These are phyloP conservation scores for Capsaspora owczarzaki DNA, from an alignment of 78 protist genomes.

Conservation along the genomic window DNA sequence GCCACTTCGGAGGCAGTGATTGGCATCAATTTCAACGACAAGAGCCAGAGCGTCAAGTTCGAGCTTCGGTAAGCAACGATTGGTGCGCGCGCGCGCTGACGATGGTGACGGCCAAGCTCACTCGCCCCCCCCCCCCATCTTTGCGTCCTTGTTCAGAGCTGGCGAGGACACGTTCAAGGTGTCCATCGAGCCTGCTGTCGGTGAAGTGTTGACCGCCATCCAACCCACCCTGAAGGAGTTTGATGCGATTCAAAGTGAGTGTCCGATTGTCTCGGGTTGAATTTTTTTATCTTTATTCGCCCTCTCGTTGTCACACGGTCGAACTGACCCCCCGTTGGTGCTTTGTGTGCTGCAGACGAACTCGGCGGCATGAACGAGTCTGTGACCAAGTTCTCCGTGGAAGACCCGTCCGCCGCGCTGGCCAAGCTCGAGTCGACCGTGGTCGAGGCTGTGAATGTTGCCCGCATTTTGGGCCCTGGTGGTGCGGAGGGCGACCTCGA, in stretches of 20 bases:
- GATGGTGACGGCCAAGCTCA: background rate
- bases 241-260: background rate
- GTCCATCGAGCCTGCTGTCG: background rate
- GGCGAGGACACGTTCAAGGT: background rate
- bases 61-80: background rate
- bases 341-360: background rate
- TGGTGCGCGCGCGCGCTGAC: background rate
- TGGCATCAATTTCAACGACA: background rate
- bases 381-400: background rate
- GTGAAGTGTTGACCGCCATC: background rate
- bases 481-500: background rate
- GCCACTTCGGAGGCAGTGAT: background rate
- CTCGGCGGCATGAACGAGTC: background rate
- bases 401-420: background rate
- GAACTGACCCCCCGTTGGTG: background rate
- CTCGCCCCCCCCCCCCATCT: background rate
- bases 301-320: background rate
- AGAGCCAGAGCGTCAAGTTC: background rate
- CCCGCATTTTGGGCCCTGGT: too few relatives aligned
- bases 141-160: background rate
- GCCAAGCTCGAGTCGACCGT: background rate
- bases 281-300: background rate
- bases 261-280: background rate
- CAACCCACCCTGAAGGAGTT: background rate
- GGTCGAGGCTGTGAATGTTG: background rate